These are phyloP conservation scores for Crithidia sp. DNA, from an alignment of 208 protist species.

Conservation along the genomic window DNA sequence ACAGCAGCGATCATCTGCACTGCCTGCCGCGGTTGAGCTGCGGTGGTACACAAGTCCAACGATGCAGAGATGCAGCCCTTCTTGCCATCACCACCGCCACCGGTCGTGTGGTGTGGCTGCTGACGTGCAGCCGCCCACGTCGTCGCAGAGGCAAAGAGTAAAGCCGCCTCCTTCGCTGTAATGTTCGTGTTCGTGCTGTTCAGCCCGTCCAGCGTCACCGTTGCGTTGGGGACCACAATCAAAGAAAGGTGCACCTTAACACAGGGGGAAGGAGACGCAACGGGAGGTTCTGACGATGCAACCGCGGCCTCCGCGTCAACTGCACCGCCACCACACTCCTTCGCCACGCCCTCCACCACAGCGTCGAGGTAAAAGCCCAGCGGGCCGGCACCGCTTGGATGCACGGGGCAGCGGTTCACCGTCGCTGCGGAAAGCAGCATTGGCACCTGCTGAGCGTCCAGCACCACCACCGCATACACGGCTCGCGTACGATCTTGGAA, in stretches of 20 bases:
- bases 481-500: background rate
- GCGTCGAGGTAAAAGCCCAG: slow-evolving; percentile 35
- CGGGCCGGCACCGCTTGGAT: slow-evolving; percentile 30
- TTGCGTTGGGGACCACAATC: slow-evolving; percentile 24
- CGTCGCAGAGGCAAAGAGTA: slow-evolving; percentile 19
- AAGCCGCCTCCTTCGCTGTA: slow-evolving; percentile 13
- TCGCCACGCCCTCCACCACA: slow-evolving; percentile 10
- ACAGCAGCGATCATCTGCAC: slow-evolving; percentile 32
- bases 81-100: background rate
- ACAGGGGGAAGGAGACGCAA: too few relatives aligned
- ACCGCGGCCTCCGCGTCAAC: too few relatives aligned
- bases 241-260: slow-evolving; percentile 18
- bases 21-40: slow-evolving; percentile 17
- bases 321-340: background rate
- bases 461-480: slow-evolving; percentile 20
- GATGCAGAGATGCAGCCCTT: background rate
- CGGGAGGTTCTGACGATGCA: too few relatives aligned
- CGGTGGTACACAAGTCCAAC: slow-evolving; percentile 34
- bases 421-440: slow-evolving; percentile 26
- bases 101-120: background rate
- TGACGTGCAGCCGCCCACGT: slow-evolving; percentile 24
- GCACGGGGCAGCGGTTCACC: slow-evolving; percentile 18
- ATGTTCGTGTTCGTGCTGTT: slow-evolving; percentile 28
- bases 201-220: slow-evolving; percentile 4
- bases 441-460: slow-evolving; percentile 35